Percentiles rank a stretch among this genome's conserved stretches.
Conservation (phyloP, 2,329 filamentous ascomycete species). For the Dactylonectria macrodidyma region DNA sequence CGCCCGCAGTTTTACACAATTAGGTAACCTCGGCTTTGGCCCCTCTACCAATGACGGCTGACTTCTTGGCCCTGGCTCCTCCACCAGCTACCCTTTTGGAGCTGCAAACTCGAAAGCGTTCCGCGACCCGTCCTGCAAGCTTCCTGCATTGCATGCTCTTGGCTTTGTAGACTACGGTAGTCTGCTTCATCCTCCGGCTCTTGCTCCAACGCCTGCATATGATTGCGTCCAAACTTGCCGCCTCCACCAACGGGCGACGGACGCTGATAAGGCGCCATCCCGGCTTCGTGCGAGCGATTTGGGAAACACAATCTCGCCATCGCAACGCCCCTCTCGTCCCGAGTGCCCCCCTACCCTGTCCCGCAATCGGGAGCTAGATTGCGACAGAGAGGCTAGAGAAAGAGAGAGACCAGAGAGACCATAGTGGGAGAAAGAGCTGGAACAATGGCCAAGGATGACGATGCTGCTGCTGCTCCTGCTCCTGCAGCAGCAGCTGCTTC, state of each 20-base stretch:
- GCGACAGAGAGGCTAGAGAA: not conserved
- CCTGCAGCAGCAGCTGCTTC: constrained; percentile 2
- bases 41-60: not conserved
- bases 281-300: constrained; percentile 10
- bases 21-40: not conserved
- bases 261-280: constrained; percentile 15
- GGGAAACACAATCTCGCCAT: constrained; percentile 5
- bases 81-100: not conserved
- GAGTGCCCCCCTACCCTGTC: not conserved
- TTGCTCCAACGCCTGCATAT: not conserved
- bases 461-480: not conserved
- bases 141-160: not conserved
- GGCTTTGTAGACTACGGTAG: not conserved
- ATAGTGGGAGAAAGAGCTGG: not conserved
- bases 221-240: not conserved
- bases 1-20: not conserved
- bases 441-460: constrained; percentile 21
- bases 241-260: constrained; percentile 4
- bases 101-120: not conserved
- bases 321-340: not conserved
- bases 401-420: not conserved
- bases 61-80: not conserved
- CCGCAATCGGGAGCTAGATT: not conserved
- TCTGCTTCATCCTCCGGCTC: no score
- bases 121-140: not conserved